Base-by-base conservation (phyloP, 1,284 basidiomycete species). In the Ustilago crameri region DNA sequence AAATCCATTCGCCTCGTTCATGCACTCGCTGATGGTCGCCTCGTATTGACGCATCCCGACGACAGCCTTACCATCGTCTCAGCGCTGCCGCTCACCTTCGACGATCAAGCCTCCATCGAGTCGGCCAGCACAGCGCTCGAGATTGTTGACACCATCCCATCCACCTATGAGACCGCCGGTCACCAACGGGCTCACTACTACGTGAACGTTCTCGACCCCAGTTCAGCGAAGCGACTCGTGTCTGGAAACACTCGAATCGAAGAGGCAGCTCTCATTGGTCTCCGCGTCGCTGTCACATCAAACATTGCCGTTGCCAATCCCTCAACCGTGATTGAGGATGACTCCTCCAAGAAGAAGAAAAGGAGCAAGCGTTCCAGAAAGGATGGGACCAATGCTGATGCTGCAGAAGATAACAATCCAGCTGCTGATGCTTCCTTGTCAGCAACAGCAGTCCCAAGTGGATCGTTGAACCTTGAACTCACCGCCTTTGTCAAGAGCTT, bases 31-130 rank as follows among this genome's bases (percentile, higher is more conserved):
- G 60, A 64, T 9, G 70, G 70, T 7, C 60, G 61, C 17, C 35
- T 73, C 38, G 44, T 73, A 4, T 45, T 67, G 9, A 64, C 64
- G 8, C 70, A 68, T 23, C 20, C 50, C 0, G 70, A 73, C 34
- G 70, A 67, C 48, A 64, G 56, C 30, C 64, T 73, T 40, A 60
- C 56, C 43, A 40, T 73, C 35, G 41, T 64, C 10, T 34, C 60
- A 12, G 40, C 51, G 17, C 43, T 46, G 3, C 47, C 60, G 2
- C 9, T 66, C 23, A 54, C 52, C 8, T 50, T 46, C 22, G 63
- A 72, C 38, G 59, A 67, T 37, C 23, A 62, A 15, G 55, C 44
- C 15, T 67, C 59, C n/a, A 27, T 55, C 8, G 50, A 61, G 17
- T 30, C 49, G 17, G 41, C 50, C 2, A 35, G 56, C 34, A 47